Evolutionary conservation across 2,329 filamentous ascomycete species (phyloP), one percentile per base, ranked within the genome.

Genomic region (Penicillium sp.): DNA sequence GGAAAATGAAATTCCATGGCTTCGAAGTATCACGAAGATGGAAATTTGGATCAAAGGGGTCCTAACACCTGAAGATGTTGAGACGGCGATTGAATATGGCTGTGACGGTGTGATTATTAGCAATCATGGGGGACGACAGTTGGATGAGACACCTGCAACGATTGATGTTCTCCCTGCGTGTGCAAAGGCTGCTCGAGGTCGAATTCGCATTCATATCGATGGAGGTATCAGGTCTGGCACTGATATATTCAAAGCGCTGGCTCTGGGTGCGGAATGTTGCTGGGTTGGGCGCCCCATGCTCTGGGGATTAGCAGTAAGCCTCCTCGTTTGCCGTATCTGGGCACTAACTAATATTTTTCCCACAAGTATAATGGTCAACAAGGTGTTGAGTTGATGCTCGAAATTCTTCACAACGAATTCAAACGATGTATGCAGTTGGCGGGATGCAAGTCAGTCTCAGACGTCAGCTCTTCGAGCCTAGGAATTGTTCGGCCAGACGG

Each of bases 1-100:
- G 84, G 80, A 79, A 19, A 69, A 70, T 1, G 79, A 81, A 38
- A 81, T 85, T 46, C 76, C 77, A 0, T 85, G 81, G 79, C 62
- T 85, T 56, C 75, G 80, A 14, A 75, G 72, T 10, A 70, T 80
- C 46, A 84, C 81, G 0, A 80, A 77, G 33, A 79, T 85, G 74
- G 75, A 83, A 55, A 79, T 68, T 42, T 74, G 63, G 67, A 66
- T 72, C 57, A 70, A 75, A 62, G 70, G 67, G 3, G 64, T 75
- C 5, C 60, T 72, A 5, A 75, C 73, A 0, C 68, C 71, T 1
- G 76, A 78, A 58, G 76, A 78, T 62, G 75, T 76, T 0, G 63
- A 70, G 8, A 64, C 72, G 3, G 76, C 77, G 3, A 65, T 77
- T 14, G 62, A 74, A 25, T 73, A 77, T 64, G 69, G 71, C 4